Conservation (phyloP, 352 stramenopile species). For the Plasmopara muralis region DNA sequence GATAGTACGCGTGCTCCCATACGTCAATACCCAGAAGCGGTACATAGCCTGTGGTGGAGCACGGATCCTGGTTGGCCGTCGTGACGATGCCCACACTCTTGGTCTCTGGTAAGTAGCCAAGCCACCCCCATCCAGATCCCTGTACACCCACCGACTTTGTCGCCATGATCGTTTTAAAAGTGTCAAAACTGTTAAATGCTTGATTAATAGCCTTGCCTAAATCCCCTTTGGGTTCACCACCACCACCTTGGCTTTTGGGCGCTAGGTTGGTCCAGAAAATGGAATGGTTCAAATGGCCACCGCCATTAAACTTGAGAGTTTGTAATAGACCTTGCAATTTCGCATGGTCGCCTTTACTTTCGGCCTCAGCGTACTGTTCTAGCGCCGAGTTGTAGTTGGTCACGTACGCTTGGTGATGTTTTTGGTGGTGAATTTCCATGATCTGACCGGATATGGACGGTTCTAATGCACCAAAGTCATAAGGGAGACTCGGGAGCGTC, state of each 20-base stretch:
- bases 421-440: conserved; percentile 94
- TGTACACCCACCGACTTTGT: conserved; percentile 91
- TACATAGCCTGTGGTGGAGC: conserved; percentile 92
- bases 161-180: conserved; percentile 86
- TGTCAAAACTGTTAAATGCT: conserved; percentile 91
- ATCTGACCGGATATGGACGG: conserved; percentile 85
- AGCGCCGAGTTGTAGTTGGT: conserved; percentile 93
- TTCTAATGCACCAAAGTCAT: conserved; percentile 85
- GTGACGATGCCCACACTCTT: conserved; percentile 87
- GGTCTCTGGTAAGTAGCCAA: conserved; percentile 88
- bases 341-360: conserved; percentile 82
- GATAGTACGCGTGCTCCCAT: conserved; percentile 96
- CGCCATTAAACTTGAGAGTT: conserved; percentile 97
- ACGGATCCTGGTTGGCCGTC: conserved; percentile 93
- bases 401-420: conserved; percentile 96
- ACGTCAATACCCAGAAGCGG: conserved; percentile 97
- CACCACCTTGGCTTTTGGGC: conserved; percentile 63
- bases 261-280: conserved; percentile 98
- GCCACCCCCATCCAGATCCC: conserved; percentile 97
- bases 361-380: conserved; percentile 91
- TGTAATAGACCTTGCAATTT: conserved; percentile 88
- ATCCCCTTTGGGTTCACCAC: conserved; percentile 72
- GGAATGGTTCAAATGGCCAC: conserved; percentile 97
- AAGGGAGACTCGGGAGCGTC: conserved; percentile 77
- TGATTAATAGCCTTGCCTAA: conserved; percentile 87